Percentiles rank a stretch among this genome's conserved stretches.
These are phyloP conservation scores for Colletotrichum paranaense DNA, from an alignment of 2,329 filamentous ascomycete genomes.

Conservation along the genomic window DNA sequence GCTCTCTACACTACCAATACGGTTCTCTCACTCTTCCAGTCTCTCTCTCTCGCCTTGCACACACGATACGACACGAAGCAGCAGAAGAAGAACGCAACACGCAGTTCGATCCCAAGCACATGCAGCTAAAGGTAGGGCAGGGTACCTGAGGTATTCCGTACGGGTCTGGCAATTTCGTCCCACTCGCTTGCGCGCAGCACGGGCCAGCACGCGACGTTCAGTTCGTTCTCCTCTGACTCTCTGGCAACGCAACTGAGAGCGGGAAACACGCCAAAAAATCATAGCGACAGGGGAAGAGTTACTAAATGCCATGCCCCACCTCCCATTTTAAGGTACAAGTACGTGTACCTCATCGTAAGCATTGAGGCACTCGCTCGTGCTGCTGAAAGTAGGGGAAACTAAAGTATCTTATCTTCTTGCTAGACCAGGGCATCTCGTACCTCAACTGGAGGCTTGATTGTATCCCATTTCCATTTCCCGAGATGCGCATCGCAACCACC, in stretches of 20 bases:
- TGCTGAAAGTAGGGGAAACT: not conserved
- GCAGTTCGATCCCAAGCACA: not conserved
- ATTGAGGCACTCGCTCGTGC: not conserved
- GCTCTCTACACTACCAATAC: not conserved
- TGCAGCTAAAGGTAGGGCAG: slow-evolving; percentile 8
- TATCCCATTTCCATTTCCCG: not conserved
- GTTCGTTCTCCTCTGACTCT: slow-evolving; percentile 1
- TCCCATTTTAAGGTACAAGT: not conserved
- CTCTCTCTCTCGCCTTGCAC: too few relatives aligned
- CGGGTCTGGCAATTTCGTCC: slow-evolving; percentile 36
- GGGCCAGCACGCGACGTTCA: slow-evolving; percentile 19
- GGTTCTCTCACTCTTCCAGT: not conserved
- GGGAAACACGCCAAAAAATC: slow-evolving; percentile 12
- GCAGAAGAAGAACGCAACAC: not conserved
- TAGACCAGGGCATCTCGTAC: not conserved
- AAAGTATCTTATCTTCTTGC: not conserved
- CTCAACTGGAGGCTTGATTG: not conserved
- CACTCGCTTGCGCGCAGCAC: slow-evolving; percentile 33
- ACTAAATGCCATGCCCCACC: slow-evolving; percentile 10
- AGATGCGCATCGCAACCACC: not conserved
- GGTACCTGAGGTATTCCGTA: not conserved
- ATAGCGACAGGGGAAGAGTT: slow-evolving; percentile 28
- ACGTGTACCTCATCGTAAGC: not conserved
- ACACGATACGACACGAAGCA: not conserved
- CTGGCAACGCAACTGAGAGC: slow-evolving; percentile 12